Evolutionary conservation across 1,284 basidiomycete genomes (phyloP).

Genomic region (Phellinidium pouzarii): DNA sequence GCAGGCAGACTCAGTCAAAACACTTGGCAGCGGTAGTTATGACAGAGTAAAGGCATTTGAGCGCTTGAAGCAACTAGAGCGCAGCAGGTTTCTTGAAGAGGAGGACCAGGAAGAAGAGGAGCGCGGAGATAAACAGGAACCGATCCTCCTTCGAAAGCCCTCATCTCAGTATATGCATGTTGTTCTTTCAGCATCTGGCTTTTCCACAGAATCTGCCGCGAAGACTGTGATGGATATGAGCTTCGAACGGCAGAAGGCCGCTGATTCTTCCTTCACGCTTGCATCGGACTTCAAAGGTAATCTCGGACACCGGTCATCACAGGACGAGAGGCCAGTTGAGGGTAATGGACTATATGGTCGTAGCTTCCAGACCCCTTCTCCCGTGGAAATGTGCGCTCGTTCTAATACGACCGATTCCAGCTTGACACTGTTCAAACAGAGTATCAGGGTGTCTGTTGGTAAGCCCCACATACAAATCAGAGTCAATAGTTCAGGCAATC

Average conservation of each 20-base stretch:
- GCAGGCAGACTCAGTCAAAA: background rate
- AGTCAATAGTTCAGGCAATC: background rate
- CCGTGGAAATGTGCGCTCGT: background rate
- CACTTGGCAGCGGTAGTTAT: constrained; percentile 17
- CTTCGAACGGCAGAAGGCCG: constrained; percentile 5
- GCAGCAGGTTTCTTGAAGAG: constrained; percentile 24
- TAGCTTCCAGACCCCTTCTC: background rate
- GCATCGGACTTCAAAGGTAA: constrained; percentile 10
- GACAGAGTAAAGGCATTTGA: constrained; percentile 25
- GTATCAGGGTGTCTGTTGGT: constrained; percentile 67
- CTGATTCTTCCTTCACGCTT: constrained; percentile 10
- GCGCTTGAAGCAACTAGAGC: constrained; percentile 35
- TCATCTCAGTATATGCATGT: constrained; percentile 9
- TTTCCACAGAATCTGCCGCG: constrained; percentile 10
- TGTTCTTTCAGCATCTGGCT: constrained; percentile 1
- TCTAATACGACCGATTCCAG: constrained; percentile 16
- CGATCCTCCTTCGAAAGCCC: constrained; percentile 1
- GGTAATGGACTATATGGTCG: background rate
- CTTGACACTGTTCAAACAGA: constrained; percentile 48
- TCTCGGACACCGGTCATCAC: constrained; percentile 1
- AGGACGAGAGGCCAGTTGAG: background rate
- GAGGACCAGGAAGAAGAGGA: constrained; percentile 17
- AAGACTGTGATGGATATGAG: background rate
- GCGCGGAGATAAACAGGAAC: background rate
- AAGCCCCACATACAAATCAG: constrained; percentile 20